Evolutionary conservation across 495 filamentous ascomycete genomes (phyloP).

Genomic region (Platismatia glauca): DNA sequence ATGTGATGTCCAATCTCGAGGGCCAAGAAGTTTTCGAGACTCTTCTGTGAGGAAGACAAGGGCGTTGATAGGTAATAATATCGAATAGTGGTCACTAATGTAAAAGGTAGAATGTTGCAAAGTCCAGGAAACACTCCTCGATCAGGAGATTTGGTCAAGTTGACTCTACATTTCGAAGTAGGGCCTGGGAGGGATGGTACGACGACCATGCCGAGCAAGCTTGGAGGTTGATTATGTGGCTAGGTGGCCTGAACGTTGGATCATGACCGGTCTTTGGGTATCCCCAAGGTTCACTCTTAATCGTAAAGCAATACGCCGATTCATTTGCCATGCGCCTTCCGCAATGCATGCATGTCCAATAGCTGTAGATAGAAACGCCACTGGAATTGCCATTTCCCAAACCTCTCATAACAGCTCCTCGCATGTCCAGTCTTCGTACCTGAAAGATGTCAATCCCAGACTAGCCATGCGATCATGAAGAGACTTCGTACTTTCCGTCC

Average conservation of each 20-base stretch:
- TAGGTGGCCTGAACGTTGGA: background rate
- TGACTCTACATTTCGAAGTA: background rate
- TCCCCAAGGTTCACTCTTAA: background rate
- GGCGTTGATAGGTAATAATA: background rate
- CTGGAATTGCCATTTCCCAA: background rate
- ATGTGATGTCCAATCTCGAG: background rate
- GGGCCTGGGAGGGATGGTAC: background rate
- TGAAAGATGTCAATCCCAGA: constrained; percentile 27
- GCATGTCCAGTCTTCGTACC: constrained; percentile 99
- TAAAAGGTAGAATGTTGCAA: background rate
- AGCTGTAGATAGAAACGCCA: background rate
- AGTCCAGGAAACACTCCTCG: background rate
- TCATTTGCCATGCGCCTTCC: background rate
- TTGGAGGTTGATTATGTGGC: background rate
- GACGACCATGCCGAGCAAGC: background rate
- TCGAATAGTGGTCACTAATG: background rate
- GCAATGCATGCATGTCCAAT: constrained; percentile 8
- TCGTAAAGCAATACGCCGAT: background rate
- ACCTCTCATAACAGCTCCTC: constrained; percentile 66
- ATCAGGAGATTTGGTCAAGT: background rate
- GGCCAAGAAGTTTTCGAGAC: background rate
- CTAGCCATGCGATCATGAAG: background rate
- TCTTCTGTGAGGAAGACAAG: background rate
- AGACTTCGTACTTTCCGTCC: constrained; percentile 77
- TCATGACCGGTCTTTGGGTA: background rate